Percentiles rank a stretch among this genome's conserved stretches.
Evolutionary conservation across 306 rosid species (phyloP).

Genomic region (Geum urbanum): DNA sequence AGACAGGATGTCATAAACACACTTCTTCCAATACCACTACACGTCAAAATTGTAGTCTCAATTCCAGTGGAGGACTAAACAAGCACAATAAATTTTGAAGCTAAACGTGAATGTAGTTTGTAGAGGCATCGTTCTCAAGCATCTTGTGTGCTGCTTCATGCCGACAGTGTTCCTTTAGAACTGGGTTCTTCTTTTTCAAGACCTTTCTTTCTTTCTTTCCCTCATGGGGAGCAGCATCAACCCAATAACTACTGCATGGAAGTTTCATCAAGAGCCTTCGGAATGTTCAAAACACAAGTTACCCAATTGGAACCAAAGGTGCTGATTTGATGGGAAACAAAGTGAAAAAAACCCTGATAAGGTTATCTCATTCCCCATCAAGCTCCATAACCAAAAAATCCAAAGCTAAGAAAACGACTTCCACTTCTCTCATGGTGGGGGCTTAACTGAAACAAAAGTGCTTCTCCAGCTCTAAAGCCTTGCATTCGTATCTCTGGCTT

Average conservation of each 20-base stretch:
- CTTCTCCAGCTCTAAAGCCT: conserved; percentile 54
- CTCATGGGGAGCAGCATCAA: conserved; percentile 33
- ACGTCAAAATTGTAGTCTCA: conserved; percentile 1
- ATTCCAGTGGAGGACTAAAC: not conserved
- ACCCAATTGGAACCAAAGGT: conserved; percentile 27
- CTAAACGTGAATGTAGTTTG: not conserved
- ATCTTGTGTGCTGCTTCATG: conserved; percentile 42
- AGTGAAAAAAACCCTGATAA: conserved; percentile 6
- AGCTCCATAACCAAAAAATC: conserved; percentile 1
- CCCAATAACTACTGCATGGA: conserved; percentile 29
- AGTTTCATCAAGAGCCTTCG: conserved; percentile 21
- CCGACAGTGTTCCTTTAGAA: conserved; percentile 40
- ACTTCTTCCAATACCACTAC: not conserved
- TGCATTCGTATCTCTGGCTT: conserved; percentile 9
- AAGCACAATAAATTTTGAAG: not conserved
- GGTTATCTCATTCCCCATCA: conserved; percentile 22
- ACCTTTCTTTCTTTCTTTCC: conserved; percentile 28
- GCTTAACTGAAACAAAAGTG: conserved; percentile 45
- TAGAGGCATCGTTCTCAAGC: conserved; percentile 18
- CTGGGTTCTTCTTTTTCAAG: conserved; percentile 27
- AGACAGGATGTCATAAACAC: not conserved
- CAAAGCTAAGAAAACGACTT: conserved; percentile 49
- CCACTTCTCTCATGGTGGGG: conserved; percentile 46
- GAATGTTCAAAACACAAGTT: conserved; percentile 54
- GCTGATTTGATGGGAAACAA: conserved; percentile 35